phyloP scores from a whole-genome alignment of 2,329 filamentous ascomycete genomes.

The Alternaria ventricosa region DNA sequence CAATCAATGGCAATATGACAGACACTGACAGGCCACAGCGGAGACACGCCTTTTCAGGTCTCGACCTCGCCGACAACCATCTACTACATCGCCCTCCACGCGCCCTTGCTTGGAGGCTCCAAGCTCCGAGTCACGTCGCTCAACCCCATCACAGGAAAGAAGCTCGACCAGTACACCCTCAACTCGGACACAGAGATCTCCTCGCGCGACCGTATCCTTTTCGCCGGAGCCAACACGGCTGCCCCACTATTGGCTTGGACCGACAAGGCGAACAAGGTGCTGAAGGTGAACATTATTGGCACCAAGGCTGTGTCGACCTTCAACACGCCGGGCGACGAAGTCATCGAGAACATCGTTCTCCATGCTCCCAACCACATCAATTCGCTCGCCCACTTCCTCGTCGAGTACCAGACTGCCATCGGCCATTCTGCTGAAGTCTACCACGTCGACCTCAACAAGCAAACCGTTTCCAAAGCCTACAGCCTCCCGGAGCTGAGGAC shows the following conservation, averaged over 20 bases:
- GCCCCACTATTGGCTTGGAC: conserved; percentile 79
- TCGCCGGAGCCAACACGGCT: conserved; percentile 77
- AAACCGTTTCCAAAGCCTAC: conserved; percentile 77
- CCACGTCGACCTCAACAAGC: conserved; percentile 76
- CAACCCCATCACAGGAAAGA: conserved; percentile 75
- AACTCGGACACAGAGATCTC: conserved; percentile 77
- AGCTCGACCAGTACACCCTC: conserved; percentile 73
- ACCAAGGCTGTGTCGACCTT: conserved; percentile 54
- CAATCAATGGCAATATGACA: neutral
- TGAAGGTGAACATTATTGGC: conserved; percentile 74
- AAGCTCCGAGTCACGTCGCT: conserved; percentile 78
- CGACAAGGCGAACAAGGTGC: conserved; percentile 65
- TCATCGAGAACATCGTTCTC: conserved; percentile 63
- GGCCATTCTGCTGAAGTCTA: conserved; percentile 86
- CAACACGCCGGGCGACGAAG: conserved; percentile 49
- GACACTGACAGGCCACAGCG: conserved; percentile 51
- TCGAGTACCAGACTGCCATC: conserved; percentile 74
- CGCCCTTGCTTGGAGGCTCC: conserved; percentile 68
- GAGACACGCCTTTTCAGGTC: conserved; percentile 76
- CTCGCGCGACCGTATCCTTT: conserved; percentile 68
- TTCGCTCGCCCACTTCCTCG: conserved; percentile 80
- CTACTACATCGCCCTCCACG: conserved; percentile 78
- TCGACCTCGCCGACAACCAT: conserved; percentile 72
- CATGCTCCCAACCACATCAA: conserved; percentile 77
- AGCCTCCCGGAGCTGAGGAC: conserved; percentile 75